Evolutionary conservation across 495 filamentous ascomycete genomes (phyloP), one percentile per base, ranked within the genome.

Genomic region (Aspergillus ellipticus): DNA sequence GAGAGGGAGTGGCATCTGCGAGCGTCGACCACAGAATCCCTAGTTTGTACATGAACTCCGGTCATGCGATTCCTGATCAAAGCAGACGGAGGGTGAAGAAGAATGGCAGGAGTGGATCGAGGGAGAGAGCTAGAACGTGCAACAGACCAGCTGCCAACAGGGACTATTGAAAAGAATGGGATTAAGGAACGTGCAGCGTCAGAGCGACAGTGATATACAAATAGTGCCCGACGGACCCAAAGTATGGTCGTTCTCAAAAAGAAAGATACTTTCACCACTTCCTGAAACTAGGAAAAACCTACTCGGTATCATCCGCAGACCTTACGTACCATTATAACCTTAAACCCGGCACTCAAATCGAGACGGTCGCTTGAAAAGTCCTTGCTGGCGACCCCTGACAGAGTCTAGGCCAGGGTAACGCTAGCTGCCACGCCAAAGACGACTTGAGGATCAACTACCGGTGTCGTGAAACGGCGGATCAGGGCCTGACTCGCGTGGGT

Each of bases 101-200:
- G 20, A 47, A 28, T 24, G 7, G n/a, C 6, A 47, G 9, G 11
- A 17, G 17, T 42, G 9, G 24, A 24, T 4, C 5, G 11, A 45
- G n/a, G n/a, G n/a, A n/a, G n/a, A n/a, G n/a, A n/a, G n/a, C n/a
- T n/a, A n/a, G n/a, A n/a, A n/a, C 10, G 4, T 20, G 20, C 13
- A 48, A 48, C 45, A 48, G 45, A 48, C 45, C 45, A 48, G 45
- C 45, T 48, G 45, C 16, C 13, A 7, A 24, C 7, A n/a, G n/a
- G n/a, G n/a, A n/a, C n/a, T n/a, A n/a, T n/a, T n/a, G 10, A 17
- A 48, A 10, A 3, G 24, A 28, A 28, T 28, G 3, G 24, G 7
- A 28, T 4, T 28, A 7, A 4, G 24, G 24, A 28, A 7, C 24
- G 24, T 28, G 24, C 3, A 45, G 19, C 4, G 42, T 45, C 15